A percentile compares a stretch with the other conserved stretches of the same genome.
Conservation (phyloP, 75 land plant genomes). For the Cryptomeria japonica region DNA sequence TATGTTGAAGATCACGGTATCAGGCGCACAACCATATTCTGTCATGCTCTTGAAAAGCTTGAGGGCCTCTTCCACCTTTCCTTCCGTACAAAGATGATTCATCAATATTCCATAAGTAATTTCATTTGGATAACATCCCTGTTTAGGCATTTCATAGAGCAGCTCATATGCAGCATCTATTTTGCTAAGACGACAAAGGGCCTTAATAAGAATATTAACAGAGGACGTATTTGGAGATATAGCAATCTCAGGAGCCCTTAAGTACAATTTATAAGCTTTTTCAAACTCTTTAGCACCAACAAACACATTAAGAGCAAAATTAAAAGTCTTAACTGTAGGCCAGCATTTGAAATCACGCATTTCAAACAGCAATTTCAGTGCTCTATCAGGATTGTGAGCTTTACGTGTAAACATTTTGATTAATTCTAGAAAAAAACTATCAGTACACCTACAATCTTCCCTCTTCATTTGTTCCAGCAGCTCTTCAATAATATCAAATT, state of each 20-base stretch:
- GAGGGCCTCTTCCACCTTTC: slow-evolving; percentile 51
- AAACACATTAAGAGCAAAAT: slow-evolving; percentile 51
- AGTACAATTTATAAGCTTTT: slow-evolving; percentile 34
- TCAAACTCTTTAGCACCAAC: slow-evolving; percentile 38
- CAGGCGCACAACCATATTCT: slow-evolving; percentile 39
- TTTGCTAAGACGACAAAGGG: slow-evolving; percentile 44
- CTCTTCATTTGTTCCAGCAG: slow-evolving; percentile 25
- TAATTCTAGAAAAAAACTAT: slow-evolving; percentile 43
- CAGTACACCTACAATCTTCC: slow-evolving; percentile 38
- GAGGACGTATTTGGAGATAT: slow-evolving; percentile 47
- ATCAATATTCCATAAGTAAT: slow-evolving; percentile 51
- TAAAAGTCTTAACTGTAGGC: slow-evolving; percentile 52
- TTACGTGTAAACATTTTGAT: slow-evolving; percentile 43
- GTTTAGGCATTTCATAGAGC: slow-evolving; percentile 54
- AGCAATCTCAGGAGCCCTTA: slow-evolving; percentile 37
- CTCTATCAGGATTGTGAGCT: slow-evolving; percentile 25
- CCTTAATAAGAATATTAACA: slow-evolving; percentile 62
- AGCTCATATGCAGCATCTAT: slow-evolving; percentile 43
- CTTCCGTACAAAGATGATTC: slow-evolving; percentile 47
- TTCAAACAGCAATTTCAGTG: slow-evolving; percentile 30
- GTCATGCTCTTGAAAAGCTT: slow-evolving; percentile 48
- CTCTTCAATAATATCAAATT: slow-evolving; percentile 34
- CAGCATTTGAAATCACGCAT: slow-evolving; percentile 55
- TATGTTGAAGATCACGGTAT: slow-evolving; percentile 53
- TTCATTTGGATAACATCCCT: slow-evolving; percentile 45